Evolutionary conservation across 169 alveolate genomes (phyloP).

Genomic region (Plasmodium ovale): DNA sequence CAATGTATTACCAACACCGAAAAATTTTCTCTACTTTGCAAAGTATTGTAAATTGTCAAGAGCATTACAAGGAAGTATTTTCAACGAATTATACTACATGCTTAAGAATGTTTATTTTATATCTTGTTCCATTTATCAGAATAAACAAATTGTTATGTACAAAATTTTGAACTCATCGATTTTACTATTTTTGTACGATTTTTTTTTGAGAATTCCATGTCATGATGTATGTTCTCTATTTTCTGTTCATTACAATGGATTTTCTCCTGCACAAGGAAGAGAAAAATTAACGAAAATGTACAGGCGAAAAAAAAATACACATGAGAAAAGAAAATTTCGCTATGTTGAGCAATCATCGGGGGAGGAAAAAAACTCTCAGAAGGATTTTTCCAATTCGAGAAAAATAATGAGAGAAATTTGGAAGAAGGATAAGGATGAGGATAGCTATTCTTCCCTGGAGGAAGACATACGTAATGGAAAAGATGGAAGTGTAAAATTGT

Average conservation of each 20-base stretch:
- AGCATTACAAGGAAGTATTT: constrained; percentile 40
- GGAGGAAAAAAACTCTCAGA: background rate
- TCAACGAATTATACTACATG: constrained; percentile 56
- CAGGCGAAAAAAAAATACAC: background rate
- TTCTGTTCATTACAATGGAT: constrained; percentile 71
- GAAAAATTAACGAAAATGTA: background rate
- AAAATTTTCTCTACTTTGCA: constrained; percentile 50
- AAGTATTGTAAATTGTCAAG: constrained; percentile 27
- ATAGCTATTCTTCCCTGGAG: constrained; percentile 59
- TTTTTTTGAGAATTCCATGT: constrained; percentile 46
- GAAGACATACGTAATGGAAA: constrained; percentile 24
- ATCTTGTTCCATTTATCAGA: constrained; percentile 61
- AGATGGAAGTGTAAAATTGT: constrained; percentile 22
- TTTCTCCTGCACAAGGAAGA: background rate
- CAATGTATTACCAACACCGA: constrained; percentile 61
- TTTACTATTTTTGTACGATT: constrained; percentile 67
- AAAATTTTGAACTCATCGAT: constrained; percentile 61
- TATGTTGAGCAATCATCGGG: background rate
- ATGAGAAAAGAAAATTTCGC: background rate
- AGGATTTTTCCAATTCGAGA: background rate
- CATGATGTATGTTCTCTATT: constrained; percentile 43
- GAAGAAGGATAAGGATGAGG: background rate
- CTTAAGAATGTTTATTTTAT: constrained; percentile 54
- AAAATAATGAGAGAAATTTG: background rate
- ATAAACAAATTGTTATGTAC: constrained; percentile 71